Evolutionary conservation across 441 rosid species (phyloP).

Genomic region (Theobroma grandiflorum): DNA sequence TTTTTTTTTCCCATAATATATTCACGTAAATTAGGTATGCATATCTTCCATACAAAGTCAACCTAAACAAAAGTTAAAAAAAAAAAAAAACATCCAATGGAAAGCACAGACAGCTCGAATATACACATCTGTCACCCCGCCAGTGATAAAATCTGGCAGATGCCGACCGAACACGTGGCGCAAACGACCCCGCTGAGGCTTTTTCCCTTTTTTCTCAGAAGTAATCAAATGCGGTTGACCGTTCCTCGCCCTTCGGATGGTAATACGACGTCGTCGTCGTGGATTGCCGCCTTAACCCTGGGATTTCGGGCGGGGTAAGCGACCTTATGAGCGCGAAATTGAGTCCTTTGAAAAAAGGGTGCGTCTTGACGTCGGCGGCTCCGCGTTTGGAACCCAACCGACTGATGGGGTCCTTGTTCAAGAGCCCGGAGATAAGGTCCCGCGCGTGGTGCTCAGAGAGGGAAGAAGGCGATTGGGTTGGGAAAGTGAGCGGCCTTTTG

Average conservation of each 20-base stretch:
- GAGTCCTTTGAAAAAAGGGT: conserved; percentile 72
- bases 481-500: conserved; percentile 62
- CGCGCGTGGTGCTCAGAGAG: conserved; percentile 58
- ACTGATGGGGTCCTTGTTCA: conserved; percentile 59
- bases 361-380: conserved; percentile 73
- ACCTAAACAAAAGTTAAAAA: conserved; percentile 29
- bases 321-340: conserved; percentile 86
- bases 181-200: conserved; percentile 17
- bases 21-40: not conserved
- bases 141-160: conserved; percentile 51
- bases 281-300: conserved; percentile 39
- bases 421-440: conserved; percentile 57
- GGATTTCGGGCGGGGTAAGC: conserved; percentile 72
- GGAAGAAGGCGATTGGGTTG: conserved; percentile 48
- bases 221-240: conserved; percentile 64
- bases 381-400: conserved; percentile 76
- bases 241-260: conserved; percentile 35
- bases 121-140: conserved; percentile 41
- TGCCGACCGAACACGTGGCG: conserved; percentile 43
- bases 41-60: conserved; percentile 27
- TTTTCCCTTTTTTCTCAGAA: conserved; percentile 43
- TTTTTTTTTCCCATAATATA: not conserved
- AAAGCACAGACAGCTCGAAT: conserved; percentile 26
- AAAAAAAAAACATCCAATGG: not conserved
- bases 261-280: conserved; percentile 46